Conservation (phyloP, 2,329 filamentous ascomycete species). For the Zopfia rhizophila region DNA sequence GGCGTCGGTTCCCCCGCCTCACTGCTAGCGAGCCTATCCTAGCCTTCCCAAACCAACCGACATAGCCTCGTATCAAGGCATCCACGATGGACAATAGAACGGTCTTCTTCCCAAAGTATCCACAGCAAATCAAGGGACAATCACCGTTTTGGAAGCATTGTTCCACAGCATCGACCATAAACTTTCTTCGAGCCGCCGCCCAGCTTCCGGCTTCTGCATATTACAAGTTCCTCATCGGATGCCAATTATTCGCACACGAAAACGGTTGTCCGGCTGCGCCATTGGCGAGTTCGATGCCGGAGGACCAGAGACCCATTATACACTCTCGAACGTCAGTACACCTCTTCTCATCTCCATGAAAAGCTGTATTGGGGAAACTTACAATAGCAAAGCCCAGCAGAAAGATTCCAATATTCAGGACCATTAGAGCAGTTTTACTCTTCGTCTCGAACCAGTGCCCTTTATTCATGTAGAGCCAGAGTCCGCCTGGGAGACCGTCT, state of each 20-base stretch:
- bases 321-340: constrained; percentile 30
- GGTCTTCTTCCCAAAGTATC: too few species aligned
- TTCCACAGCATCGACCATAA: constrained; percentile 1
- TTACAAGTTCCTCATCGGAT: constrained; percentile 15
- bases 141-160: too few species aligned
- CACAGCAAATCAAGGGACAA: too few species aligned
- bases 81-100: too few species aligned
- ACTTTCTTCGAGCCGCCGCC: constrained; percentile 5
- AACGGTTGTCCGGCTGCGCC: constrained; percentile 40
- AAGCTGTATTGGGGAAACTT: constrained; percentile 16
- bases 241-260: constrained; percentile 44
- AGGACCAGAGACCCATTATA: constrained; percentile 41
- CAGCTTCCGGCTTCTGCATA: too few species aligned
- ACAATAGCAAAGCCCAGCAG: constrained; percentile 42
- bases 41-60: too few species aligned
- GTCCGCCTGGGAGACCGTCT: constrained; percentile 55
- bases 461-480: constrained; percentile 62
- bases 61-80: too few species aligned
- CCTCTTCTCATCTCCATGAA: not conserved
- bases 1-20: too few species aligned
- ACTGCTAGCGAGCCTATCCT: too few species aligned
- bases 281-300: constrained; percentile 31
- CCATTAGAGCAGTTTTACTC: constrained; percentile 56
- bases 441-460: constrained; percentile 50
- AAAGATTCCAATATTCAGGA: constrained; percentile 59